These are phyloP conservation scores for Didymella exigua DNA, from an alignment of 2,329 filamentous ascomycete species.

Conservation along the genomic window DNA sequence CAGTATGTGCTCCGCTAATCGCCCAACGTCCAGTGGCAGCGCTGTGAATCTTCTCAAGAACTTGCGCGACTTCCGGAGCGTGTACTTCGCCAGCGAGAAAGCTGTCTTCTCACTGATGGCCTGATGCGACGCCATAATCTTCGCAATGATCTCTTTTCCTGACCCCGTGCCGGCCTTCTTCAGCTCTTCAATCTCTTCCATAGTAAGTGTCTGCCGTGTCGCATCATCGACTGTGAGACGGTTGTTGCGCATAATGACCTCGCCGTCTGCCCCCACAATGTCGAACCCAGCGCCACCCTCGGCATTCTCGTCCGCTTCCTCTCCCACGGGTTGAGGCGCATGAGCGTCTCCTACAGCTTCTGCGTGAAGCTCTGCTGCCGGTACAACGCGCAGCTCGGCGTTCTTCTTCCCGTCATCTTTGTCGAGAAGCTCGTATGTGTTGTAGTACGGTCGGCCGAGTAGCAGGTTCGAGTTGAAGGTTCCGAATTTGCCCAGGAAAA, in stretches of 20 bases:
- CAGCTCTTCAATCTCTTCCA: conserved; percentile 72
- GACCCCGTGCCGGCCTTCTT: conserved; percentile 76
- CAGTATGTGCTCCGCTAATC: conserved; percentile 77
- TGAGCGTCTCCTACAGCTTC: conserved; percentile 68
- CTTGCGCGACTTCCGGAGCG: conserved; percentile 90
- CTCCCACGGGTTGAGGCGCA: conserved; percentile 48
- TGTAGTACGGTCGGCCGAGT: conserved; percentile 86
- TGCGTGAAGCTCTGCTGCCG: conserved; percentile 80
- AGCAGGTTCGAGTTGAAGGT: conserved; percentile 87
- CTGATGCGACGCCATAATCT: conserved; percentile 86
- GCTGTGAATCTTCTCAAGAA: conserved; percentile 88
- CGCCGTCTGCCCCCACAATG: conserved; percentile 55
- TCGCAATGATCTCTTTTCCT: conserved; percentile 89
- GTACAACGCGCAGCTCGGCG: conserved; percentile 75
- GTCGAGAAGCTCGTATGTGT: conserved; percentile 89
- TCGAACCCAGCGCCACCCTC: conserved; percentile 50
- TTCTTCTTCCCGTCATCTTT: conserved; percentile 66
- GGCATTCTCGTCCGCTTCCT: conserved; percentile 41
- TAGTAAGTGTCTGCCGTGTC: conserved; percentile 74
- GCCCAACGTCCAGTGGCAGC: conserved; percentile 78
- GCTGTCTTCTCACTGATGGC: conserved; percentile 92
- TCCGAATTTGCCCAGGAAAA: conserved; percentile 92
- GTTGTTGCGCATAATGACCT: conserved; percentile 64
- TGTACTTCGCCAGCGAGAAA: conserved; percentile 95
- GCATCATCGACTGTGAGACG: conserved; percentile 67